A percentile compares a stretch with the other conserved stretches of the same genome.
These are phyloP conservation scores for Eucalyptus regnans DNA, from an alignment of 345 rosid species.

Conservation along the genomic window DNA sequence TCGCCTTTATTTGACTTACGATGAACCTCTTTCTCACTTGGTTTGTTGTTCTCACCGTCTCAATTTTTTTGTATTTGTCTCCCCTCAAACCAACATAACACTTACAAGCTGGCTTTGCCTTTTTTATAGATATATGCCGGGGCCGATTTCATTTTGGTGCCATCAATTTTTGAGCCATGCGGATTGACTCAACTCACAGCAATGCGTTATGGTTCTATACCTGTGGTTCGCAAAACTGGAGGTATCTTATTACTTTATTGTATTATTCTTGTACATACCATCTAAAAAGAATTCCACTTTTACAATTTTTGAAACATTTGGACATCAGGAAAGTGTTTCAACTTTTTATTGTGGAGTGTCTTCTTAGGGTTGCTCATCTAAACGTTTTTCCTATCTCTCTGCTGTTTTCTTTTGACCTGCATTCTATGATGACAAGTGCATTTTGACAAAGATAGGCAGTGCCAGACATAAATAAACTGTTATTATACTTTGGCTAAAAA, in stretches of 20 bases:
- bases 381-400: not conserved
- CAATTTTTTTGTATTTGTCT: not conserved
- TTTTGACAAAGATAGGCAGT: not conserved
- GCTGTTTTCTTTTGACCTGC: not conserved
- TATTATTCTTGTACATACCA: not conserved
- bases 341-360: not conserved
- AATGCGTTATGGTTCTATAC: conserved; percentile 92
- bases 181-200: conserved; percentile 89
- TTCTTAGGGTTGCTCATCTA: not conserved
- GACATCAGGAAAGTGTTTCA: not conserved
- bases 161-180: conserved; percentile 94
- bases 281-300: not conserved
- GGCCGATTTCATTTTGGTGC: conserved; percentile 86
- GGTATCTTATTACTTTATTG: conserved; percentile 19
- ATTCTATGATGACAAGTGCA: not conserved
- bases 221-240: conserved; percentile 91
- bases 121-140: conserved; percentile 72
- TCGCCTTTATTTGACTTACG: conserved; percentile 77
- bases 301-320: not conserved
- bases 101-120: not conserved
- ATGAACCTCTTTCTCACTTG: conserved; percentile 97
- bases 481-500: not conserved
- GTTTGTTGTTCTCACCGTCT: conserved; percentile 18
- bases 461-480: not conserved
- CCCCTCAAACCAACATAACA: not conserved